Evolutionary conservation across 495 filamentous ascomycete genomes (phyloP).

Genomic region (Thermothielavioides terrestris): DNA sequence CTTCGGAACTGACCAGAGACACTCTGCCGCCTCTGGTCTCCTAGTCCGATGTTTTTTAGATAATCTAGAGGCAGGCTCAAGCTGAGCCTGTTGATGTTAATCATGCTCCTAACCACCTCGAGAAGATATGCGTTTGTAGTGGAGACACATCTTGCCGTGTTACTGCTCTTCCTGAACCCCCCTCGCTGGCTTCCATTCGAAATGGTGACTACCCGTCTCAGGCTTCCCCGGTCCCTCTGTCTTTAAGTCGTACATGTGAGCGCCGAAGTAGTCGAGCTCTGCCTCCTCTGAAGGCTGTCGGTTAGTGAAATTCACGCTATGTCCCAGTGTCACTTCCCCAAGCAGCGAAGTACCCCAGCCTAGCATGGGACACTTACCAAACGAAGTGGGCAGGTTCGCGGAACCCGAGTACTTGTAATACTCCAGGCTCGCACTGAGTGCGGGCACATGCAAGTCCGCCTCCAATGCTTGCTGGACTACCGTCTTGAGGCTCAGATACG

Average conservation of each 20-base stretch:
- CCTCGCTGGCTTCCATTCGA: conserved; percentile 47
- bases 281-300: conserved; percentile 54
- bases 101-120: no score
- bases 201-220: conserved; percentile 46
- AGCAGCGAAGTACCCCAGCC: neutral
- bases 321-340: neutral
- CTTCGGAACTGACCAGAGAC: no score
- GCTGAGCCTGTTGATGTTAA: no score
- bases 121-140: no score
- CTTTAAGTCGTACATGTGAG: conserved; percentile 55
- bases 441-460: conserved; percentile 56
- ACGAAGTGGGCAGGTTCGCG: conserved; percentile 53
- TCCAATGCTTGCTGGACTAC: conserved; percentile 49
- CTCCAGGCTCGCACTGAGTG: conserved; percentile 56
- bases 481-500: conserved; percentile 45
- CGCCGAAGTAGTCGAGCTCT: conserved; percentile 63
- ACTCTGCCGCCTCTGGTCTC: no score
- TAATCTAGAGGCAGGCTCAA: no score
- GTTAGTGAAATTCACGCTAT: no score
- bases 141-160: no score
- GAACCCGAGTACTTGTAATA: conserved; percentile 59
- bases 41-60: no score
- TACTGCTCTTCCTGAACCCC: neutral
- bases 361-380: conserved; percentile 25
- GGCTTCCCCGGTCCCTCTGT: conserved; percentile 40